These are phyloP conservation scores for Fusarium algeriense DNA, from an alignment of 2,329 filamentous ascomycete genomes.

Conservation along the genomic window DNA sequence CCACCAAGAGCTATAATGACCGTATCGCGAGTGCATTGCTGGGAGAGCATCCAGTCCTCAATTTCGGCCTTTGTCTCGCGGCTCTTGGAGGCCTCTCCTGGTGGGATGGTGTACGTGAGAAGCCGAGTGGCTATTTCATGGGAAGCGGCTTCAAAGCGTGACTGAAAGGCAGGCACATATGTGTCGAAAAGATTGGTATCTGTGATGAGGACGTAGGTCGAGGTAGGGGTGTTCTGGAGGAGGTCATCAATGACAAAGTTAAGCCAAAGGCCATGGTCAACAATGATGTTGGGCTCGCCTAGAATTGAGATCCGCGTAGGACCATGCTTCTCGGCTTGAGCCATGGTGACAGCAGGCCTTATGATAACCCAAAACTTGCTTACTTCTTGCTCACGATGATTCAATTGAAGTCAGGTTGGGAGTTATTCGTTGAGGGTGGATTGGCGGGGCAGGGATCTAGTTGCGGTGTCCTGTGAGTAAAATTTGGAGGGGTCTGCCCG, in stretches of 20 bases:
- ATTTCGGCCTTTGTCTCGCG: constrained; percentile 94
- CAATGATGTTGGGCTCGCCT: constrained; percentile 88
- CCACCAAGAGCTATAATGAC: constrained; percentile 95
- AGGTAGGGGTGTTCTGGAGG: constrained; percentile 80
- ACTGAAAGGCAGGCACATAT: constrained; percentile 83
- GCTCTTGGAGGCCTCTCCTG: constrained; percentile 93
- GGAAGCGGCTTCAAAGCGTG: constrained; percentile 51
- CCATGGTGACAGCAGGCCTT: constrained; percentile 41
- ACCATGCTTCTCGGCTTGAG: constrained; percentile 44
- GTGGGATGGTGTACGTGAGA: constrained; percentile 86
- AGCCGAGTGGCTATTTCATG: constrained; percentile 68
- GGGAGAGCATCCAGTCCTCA: constrained; percentile 95
- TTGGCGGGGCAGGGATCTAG: constrained; percentile 16
- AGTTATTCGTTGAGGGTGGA: constrained; percentile 6
- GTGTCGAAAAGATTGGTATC: constrained; percentile 89
- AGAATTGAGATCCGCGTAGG: constrained; percentile 81
- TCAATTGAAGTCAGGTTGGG: constrained; percentile 6
- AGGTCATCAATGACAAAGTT: constrained; percentile 85
- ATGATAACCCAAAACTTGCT: constrained; percentile 7
- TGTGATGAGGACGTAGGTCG: constrained; percentile 96
- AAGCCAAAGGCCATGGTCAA: constrained; percentile 92
- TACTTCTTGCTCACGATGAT: constrained; percentile 19
- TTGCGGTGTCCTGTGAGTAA: constrained; percentile 23
- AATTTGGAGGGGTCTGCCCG: constrained; percentile 34
- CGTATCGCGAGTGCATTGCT: constrained; percentile 94